Conservation (phyloP, 225 moss, liverwort and hornwort species). For the Ulota crispa region DNA sequence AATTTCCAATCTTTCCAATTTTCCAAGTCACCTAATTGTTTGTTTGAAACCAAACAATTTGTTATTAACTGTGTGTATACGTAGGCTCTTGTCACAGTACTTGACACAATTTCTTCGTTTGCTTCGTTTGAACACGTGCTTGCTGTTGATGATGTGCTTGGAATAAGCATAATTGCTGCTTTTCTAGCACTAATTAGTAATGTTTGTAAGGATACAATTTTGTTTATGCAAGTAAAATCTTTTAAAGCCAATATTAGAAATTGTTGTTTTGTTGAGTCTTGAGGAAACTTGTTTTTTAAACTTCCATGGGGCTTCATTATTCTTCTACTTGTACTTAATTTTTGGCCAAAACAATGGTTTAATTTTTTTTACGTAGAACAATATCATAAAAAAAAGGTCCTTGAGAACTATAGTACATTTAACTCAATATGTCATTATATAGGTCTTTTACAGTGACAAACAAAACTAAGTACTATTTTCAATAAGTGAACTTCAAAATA, state of each 20-base stretch:
- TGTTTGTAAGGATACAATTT: not conserved
- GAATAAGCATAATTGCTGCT: not conserved
- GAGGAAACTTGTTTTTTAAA: too few relatives aligned
- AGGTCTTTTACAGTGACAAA: too few relatives aligned
- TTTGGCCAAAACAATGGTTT: not conserved
- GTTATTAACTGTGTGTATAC: not conserved
- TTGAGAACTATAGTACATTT: too few relatives aligned
- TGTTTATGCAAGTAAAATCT: not conserved
- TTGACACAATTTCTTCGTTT: not conserved
- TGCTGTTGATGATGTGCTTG: not conserved
- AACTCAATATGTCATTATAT: too few relatives aligned
- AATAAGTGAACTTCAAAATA: too few relatives aligned
- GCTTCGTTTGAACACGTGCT: not conserved
- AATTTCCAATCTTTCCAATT: not conserved
- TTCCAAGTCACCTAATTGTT: not conserved
- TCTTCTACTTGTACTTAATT: too few relatives aligned
- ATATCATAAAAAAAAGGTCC: too few relatives aligned
- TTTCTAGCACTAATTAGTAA: not conserved
- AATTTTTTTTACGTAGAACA: too few relatives aligned
- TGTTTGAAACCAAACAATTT: too few relatives aligned
- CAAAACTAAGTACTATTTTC: too few relatives aligned
- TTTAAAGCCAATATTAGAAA: not conserved
- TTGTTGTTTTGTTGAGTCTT: not conserved
- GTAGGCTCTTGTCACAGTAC: not conserved
- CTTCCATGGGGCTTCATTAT: not conserved